Evolutionary conservation across 306 rosid species (phyloP).

Genomic region (Castanea mollissima): DNA sequence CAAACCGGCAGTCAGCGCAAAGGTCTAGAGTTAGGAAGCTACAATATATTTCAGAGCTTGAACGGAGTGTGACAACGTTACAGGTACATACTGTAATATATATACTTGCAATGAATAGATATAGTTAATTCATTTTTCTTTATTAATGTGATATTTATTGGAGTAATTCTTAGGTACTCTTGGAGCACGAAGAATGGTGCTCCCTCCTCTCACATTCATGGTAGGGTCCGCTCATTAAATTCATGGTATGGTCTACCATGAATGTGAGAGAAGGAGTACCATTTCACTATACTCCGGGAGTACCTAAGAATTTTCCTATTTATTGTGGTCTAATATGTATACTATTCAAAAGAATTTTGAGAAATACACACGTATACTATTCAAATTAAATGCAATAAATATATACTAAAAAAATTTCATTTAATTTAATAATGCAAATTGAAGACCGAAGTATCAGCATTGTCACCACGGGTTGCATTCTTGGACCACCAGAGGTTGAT

Average conservation of each 20-base stretch:
- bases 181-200: too few relatives aligned
- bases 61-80: slow-evolving; percentile 79
- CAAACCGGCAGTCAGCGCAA: slow-evolving; percentile 95
- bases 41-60: slow-evolving; percentile 90
- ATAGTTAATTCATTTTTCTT: not conserved
- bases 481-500: slow-evolving; percentile 96
- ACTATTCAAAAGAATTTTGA: too few relatives aligned
- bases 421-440: slow-evolving; percentile 1
- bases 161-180: too few relatives aligned
- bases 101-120: not conserved
- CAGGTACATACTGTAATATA: slow-evolving; percentile 45
- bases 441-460: slow-evolving; percentile 90
- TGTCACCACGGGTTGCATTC: slow-evolving; percentile 91
- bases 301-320: too few relatives aligned
- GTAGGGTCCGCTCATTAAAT: too few relatives aligned
- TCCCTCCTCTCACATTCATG: too few relatives aligned
- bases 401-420: too few relatives aligned
- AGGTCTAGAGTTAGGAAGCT: slow-evolving; percentile 90
- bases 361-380: too few relatives aligned
- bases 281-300: too few relatives aligned
- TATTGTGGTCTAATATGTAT: not conserved
- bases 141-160: not conserved
- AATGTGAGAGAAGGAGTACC: too few relatives aligned
- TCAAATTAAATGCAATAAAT: too few relatives aligned
- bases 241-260: too few relatives aligned